Evolutionary conservation across 2,329 filamentous ascomycete genomes (phyloP).

Genomic region (Boeremia exigua): DNA sequence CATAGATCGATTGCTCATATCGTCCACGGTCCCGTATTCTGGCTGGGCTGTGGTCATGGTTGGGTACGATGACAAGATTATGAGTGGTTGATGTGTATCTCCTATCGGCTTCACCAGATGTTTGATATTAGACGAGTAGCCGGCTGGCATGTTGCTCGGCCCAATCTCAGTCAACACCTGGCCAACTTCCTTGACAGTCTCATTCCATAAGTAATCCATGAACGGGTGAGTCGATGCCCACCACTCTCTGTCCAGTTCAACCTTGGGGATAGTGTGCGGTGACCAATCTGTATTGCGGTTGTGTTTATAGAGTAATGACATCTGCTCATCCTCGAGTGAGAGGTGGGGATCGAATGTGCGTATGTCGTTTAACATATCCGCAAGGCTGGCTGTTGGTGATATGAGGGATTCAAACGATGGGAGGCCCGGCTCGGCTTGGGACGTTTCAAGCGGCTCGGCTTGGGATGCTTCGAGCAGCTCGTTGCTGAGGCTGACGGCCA

Average conservation of each 20-base stretch:
- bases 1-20: not conserved
- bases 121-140: not conserved
- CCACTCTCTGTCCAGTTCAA: not conserved
- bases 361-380: no score
- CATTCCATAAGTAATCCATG: not conserved
- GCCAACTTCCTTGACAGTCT: not conserved
- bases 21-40: not conserved
- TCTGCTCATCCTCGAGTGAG: not conserved
- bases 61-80: not conserved
- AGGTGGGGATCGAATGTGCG: not conserved
- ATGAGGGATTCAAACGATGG: no score
- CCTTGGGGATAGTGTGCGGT: not conserved
- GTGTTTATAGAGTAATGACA: not conserved
- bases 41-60: not conserved
- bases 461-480: no score
- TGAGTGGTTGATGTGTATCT: not conserved
- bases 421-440: no score
- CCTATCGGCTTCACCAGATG: not conserved
- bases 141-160: not conserved
- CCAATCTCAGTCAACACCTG: not conserved
- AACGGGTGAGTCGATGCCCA: not conserved
- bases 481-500: no score
- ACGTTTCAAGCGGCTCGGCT: no score
- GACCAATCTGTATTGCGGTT: not conserved
- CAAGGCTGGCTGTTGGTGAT: no score